Evolutionary conservation across 2,329 filamentous ascomycete genomes (phyloP).

Genomic region (Penicillium griseofulvum): DNA sequence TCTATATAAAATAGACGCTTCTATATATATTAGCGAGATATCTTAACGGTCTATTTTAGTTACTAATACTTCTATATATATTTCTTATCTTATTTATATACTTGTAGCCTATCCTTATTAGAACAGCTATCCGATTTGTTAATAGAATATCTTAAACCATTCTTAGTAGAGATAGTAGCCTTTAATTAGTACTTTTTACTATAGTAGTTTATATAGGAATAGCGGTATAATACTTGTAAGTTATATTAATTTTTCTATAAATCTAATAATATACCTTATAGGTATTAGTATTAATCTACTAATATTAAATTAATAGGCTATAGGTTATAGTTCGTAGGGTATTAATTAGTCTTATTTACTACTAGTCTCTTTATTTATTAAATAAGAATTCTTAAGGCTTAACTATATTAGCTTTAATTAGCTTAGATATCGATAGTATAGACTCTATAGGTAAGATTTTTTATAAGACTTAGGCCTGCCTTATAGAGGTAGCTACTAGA

Average conservation of each 20-base stretch:
- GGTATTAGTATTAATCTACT: background rate
- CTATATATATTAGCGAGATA: background rate
- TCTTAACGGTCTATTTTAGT: background rate
- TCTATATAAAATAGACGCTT: background rate
- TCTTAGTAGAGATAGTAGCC: background rate
- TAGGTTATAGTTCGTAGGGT: constrained; percentile 3
- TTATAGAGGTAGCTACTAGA: background rate
- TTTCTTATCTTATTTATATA: background rate
- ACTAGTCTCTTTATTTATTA: background rate
- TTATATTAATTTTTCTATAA: background rate
- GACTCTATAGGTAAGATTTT: background rate
- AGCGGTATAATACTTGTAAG: background rate
- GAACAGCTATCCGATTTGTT: background rate
- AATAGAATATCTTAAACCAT: background rate
- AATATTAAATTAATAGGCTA: background rate
- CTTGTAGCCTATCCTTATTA: background rate
- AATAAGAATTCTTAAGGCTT: background rate
- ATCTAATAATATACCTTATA: background rate
- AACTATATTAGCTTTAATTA: background rate
- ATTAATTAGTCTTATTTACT: constrained; percentile 4
- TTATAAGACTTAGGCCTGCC: background rate
- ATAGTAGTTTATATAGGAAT: background rate
- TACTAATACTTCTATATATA: background rate
- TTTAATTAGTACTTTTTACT: background rate
- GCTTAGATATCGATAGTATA: background rate